A percentile compares a stretch with the other conserved stretches of the same genome.
These are phyloP conservation scores for Periconia digitata DNA, from an alignment of 2,329 filamentous ascomycete genomes.

Conservation along the genomic window DNA sequence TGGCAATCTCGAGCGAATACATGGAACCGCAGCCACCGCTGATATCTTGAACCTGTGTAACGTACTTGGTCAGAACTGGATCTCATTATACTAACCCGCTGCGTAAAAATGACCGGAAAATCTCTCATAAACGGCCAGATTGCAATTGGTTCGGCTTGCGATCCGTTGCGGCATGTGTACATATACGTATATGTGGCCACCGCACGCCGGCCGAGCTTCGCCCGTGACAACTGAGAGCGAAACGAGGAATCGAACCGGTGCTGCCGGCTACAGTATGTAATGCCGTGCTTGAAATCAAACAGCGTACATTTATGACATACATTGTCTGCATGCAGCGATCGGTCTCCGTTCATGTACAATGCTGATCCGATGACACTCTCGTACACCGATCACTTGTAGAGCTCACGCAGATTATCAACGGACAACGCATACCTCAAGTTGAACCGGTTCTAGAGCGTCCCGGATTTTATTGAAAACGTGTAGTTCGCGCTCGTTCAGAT, in stretches of 20 bases:
- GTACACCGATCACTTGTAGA: not conserved
- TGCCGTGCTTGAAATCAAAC: not conserved
- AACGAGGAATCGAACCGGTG: not conserved
- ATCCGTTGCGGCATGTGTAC: not conserved
- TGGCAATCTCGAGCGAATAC: slow-evolving; percentile 80
- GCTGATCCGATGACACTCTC: not conserved
- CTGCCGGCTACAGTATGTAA: not conserved
- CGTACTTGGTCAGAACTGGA: not conserved
- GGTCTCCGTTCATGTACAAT: not conserved
- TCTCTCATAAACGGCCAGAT: too few species aligned
- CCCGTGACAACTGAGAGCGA: not conserved
- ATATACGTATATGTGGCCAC: too few species aligned
- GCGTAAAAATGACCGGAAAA: too few species aligned
- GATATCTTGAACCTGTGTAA: slow-evolving; percentile 69
- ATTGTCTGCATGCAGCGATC: not conserved
- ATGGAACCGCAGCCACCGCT: slow-evolving; percentile 84
- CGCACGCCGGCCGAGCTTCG: too few species aligned
- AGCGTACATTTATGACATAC: not conserved
- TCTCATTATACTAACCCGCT: not conserved
- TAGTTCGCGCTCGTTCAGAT: slow-evolving; percentile 50
- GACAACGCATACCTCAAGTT: slow-evolving; percentile 46
- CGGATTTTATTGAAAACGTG: slow-evolving; percentile 52
- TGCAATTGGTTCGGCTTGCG: not conserved
- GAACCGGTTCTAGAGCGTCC: slow-evolving; percentile 44
- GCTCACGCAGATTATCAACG: not conserved